Evolutionary conservation across 1,139 yeast species (phyloP), one percentile per base, ranked within the genome.

Genomic region (Yamadazyma mexicana): DNA sequence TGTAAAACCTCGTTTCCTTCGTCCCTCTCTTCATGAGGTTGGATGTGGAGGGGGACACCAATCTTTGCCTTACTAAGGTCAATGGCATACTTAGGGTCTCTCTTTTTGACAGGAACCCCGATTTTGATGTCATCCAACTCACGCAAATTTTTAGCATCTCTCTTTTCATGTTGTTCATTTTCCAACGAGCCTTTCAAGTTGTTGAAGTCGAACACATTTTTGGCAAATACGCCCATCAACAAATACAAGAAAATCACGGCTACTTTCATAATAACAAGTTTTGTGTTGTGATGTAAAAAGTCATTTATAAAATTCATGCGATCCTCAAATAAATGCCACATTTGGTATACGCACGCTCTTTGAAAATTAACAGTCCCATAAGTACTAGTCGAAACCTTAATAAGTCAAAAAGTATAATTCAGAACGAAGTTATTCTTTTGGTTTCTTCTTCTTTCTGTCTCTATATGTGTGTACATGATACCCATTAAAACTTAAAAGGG

Each of bases 61-160:
- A 32, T 31, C 18, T 41, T 43, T 15, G 42, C 40, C 24, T 34
- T 8, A 16, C 24, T 33, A 30, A 47, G 35, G 37, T 49, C 41
- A 9, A 52, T 35, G 1, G 52, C 45, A 37, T 60, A 54, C 37
- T 60, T 61, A 8, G 58, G 56, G 10, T 55, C 58, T 28, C 58
- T 47, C 32, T 55, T 11, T 31, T 56, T 55, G 5, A 40, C 42
- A 12, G 37, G 29, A 4, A 33, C 32, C 7, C 37, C 44, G n/a
- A 37, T 32, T 20, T 39, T 43, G 12, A 34, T 32, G 11, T 34
- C 27, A 31, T 43, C 40, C 34, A 55, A 47, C 31, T 49, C 45
- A 3, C 51, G 34, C 1, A 53, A 45, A 37, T 61, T 54, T 40
- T 61, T 61, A 8, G 58, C 55, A 11, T 55, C 58, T 32, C 59